These are phyloP conservation scores for Penicillium samsonianum DNA, from an alignment of 495 filamentous ascomycete species.

Conservation along the genomic window DNA sequence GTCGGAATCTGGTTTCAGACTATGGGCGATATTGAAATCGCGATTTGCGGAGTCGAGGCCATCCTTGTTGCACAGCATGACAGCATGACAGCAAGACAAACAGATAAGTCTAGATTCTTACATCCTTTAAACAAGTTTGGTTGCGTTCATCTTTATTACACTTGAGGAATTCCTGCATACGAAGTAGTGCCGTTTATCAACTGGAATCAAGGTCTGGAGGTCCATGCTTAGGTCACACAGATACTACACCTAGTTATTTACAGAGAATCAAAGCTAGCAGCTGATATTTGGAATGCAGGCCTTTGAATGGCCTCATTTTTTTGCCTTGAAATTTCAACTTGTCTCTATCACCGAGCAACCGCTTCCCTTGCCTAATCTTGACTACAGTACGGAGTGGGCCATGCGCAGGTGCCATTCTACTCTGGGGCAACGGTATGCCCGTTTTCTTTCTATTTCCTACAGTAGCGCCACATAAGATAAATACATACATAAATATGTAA, in stretches of 20 bases:
- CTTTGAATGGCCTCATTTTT: too few species aligned
- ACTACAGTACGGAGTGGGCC: too few species aligned
- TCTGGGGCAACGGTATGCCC: too few species aligned
- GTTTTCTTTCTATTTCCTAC: too few species aligned
- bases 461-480: too few species aligned
- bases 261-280: neutral
- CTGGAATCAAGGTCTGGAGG: neutral
- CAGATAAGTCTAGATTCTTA: neutral
- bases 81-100: neutral
- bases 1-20: constrained; percentile 18
- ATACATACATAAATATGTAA: too few species aligned
- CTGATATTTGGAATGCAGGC: too few species aligned
- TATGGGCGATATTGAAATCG: constrained; percentile 8
- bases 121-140: neutral
- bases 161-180: neutral
- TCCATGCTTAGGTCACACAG: neutral
- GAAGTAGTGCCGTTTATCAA: neutral
- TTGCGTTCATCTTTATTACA: neutral
- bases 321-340: too few species aligned
- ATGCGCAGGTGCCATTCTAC: too few species aligned
- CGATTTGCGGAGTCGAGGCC: constrained; percentile 9
- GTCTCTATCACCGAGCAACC: too few species aligned
- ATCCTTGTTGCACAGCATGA: neutral
- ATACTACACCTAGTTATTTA: too few species aligned
- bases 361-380: too few species aligned